Base-by-base conservation (phyloP, 805 yeast genomes). In the Pichia thaimueangensis region DNA sequence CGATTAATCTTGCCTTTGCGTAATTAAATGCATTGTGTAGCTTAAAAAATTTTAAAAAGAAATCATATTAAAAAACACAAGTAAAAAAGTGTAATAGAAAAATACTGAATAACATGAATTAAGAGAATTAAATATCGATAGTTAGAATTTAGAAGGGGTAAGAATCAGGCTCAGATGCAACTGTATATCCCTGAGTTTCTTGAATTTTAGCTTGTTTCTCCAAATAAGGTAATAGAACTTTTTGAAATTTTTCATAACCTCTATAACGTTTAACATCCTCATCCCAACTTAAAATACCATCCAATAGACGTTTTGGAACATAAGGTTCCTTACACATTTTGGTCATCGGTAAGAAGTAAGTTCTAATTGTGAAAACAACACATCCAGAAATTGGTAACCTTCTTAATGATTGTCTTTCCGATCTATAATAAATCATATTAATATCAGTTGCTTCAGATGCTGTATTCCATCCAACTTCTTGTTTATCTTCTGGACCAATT, bases 321-420 rank as follows among this genome's bases (percentile, higher is more conserved):
- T 69, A 70, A 8, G 84, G 83, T 58, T 80, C 86, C 49, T 74
- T 53, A 45, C 74, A 71, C 37, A 80, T 56, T 45, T 77, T 71
- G 4, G 64, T 60, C 24, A 80, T 53, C 7, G 84, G 83, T 19
- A 71, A 51, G 56, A 80, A 78, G 52, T 80, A 80, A 1, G 86
- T 80, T 51, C 86, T 65, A 37, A 80, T 67, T 19, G 85, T 80
- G 59, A 80, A 80, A 3, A 74, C 60, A 19, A 70, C 63, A 11
- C 73, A 81, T 10, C 86, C 85, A 4, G 76, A 58, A 30, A 68
- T 60, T 12, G 86, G 86, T 44, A 80, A 63, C 52, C 82, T 65
- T 51, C 85, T 67, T 39, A 80, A 63, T 36, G 80, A 68, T 55
- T 80, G 86, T 57, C 86, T 65, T 55, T 80, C 86, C 22, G 81